Percentiles rank a stretch among this genome's conserved stretches.
phyloP scores from a whole-genome alignment of 768 basidiomycete genomes.

The Lyophyllum decastes region DNA sequence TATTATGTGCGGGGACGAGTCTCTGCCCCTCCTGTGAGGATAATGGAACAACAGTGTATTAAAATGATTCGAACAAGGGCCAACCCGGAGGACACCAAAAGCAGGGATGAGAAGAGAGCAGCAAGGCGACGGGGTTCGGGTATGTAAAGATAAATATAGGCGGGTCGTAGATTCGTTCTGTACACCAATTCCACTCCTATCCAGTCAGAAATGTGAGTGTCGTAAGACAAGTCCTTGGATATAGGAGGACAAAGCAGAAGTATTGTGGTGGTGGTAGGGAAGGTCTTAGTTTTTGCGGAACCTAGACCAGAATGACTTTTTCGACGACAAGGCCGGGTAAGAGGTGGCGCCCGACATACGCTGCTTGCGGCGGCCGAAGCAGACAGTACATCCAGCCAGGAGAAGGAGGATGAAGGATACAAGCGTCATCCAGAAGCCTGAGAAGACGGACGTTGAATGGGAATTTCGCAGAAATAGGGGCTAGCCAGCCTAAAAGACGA shows the following conservation, averaged over 20 bases:
- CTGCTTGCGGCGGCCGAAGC: conserved; percentile 63
- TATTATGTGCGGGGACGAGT: neutral
- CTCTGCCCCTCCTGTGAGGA: neutral
- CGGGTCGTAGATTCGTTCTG: neutral
- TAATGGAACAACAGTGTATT: neutral
- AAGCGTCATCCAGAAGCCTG: conserved; percentile 80
- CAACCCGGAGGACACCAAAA: neutral
- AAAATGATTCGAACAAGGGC: neutral
- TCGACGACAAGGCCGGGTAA: conserved; percentile 33
- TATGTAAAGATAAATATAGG: neutral
- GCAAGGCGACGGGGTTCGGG: neutral
- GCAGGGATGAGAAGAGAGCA: neutral
- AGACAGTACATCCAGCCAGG: conserved; percentile 68
- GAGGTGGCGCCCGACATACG: conserved; percentile 44
- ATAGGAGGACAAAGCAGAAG: neutral
- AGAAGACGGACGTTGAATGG: neutral
- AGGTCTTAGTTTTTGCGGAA: conserved; percentile 37
- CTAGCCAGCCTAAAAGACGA: neutral
- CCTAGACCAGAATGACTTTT: conserved; percentile 31
- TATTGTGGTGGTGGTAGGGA: neutral
- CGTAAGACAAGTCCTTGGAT: neutral
- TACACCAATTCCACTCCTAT: neutral
- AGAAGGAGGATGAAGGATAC: conserved; percentile 62
- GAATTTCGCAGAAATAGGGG: neutral
- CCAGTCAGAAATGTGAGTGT: neutral